These are phyloP conservation scores for Trichoderma sp. DNA, from an alignment of 2,329 filamentous ascomycete genomes.

Conservation along the genomic window DNA sequence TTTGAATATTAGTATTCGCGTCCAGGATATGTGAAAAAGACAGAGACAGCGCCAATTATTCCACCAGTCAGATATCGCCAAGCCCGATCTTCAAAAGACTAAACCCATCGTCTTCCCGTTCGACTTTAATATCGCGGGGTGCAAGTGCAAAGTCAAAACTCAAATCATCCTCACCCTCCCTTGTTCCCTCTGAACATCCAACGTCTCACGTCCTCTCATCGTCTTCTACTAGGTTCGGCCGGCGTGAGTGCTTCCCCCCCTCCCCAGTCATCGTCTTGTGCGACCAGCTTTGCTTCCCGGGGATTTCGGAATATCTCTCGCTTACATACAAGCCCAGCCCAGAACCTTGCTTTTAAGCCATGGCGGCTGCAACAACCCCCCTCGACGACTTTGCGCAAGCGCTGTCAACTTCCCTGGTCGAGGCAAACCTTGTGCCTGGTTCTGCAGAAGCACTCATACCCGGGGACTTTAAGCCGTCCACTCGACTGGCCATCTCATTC, in stretches of 20 bases:
- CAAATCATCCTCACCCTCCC: neutral
- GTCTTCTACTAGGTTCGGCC: neutral
- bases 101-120: neutral
- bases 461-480: conserved; percentile 40
- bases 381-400: conserved; percentile 21
- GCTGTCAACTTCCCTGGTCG: conserved; percentile 33
- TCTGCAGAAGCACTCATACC: conserved; percentile 41
- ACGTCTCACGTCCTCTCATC: neutral
- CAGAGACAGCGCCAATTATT: conserved; percentile 2
- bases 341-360: neutral
- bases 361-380: neutral
- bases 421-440: conserved; percentile 41
- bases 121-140: neutral
- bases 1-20: neutral
- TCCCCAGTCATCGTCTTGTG: neutral
- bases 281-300: neutral
- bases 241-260: neutral
- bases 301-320: neutral
- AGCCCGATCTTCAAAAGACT: neutral
- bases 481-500: conserved; percentile 38
- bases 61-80: conserved; percentile 14
- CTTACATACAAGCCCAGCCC: neutral
- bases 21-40: neutral
- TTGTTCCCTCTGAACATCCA: neutral
- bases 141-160: neutral